Evolutionary conservation across 2,329 filamentous ascomycete genomes (phyloP), one percentile per base, ranked within the genome.

Genomic region (Achaetomium macrosporum): DNA sequence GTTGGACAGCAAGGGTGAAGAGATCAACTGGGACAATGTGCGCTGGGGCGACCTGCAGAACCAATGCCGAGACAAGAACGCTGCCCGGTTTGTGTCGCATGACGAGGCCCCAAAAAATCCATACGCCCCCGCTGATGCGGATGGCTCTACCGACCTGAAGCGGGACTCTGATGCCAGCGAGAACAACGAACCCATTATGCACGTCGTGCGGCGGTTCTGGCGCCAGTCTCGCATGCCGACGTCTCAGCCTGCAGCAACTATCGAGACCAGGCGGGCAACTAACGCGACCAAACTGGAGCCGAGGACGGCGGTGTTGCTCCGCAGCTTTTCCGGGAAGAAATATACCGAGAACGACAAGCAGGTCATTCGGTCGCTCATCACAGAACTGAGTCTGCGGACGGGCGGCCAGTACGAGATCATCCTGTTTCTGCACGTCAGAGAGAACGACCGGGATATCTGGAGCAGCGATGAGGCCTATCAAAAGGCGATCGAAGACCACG

Each of bases 331-430:
- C 31, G 85, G 83, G 51, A 90, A 88, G 66, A 68, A 80, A 29
- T 96, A 90, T 66, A 88, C 84, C 29, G 79, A 87, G 39, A 88
- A 92, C 64, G 88, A 92, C 65, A 82, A 87, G 64, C 83, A 91
- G 66, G 84, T 84, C 50, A 82, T 95, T 39, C 85, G 90, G 29
- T 81, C 90, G 35, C 79, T 95, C 64, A 82, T 95, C 60, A 85
- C 82, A 54, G 90, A 95, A 68, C 74, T 93, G 29, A 80, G 79
- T 6, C 74, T 95, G 52, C 83, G 84, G 55, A 86, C 86, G 15
- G 88, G 89, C 16, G 88, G 87, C 35, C 83, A 91, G 69, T 95
- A 90, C 64, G 82, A 90, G 61, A 83, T 93, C 1, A 88, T 88
- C 64, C 73, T 95, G 30, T 76, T 95, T 25, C 80, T 95, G 13